Percentiles rank a stretch among this genome's conserved stretches.
phyloP scores from a whole-genome alignment of 208 protist genomes.

The Angomonas deanei region DNA sequence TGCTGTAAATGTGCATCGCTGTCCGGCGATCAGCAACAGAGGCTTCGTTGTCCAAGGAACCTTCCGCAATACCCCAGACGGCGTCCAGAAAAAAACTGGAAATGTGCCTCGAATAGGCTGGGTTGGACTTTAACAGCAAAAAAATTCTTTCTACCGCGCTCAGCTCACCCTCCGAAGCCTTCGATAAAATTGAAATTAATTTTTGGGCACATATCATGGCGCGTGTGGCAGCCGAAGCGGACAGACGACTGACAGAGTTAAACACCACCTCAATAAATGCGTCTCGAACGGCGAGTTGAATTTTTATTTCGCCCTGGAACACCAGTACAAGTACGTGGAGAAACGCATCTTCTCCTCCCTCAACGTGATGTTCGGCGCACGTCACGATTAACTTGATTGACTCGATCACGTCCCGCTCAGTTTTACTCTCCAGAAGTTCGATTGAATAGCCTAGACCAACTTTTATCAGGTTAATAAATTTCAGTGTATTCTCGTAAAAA shows the following conservation, averaged over 20 bases:
- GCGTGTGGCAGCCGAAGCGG: constrained; percentile 43
- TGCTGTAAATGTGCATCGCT: constrained; percentile 84
- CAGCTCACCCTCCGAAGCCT: constrained; percentile 78
- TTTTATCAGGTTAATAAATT: constrained; percentile 63
- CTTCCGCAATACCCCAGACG: constrained; percentile 81
- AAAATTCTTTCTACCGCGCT: constrained; percentile 84
- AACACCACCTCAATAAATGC: constrained; percentile 86
- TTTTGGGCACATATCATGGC: constrained; percentile 73
- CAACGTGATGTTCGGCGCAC: constrained; percentile 71
- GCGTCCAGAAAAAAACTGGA: constrained; percentile 78
- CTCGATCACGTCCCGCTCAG: constrained; percentile 83
- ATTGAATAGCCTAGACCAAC: constrained; percentile 59
- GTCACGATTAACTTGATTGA: constrained; percentile 82
- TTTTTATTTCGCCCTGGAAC: constrained; percentile 84
- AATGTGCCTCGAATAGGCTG: constrained; percentile 45
- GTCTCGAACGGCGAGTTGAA: constrained; percentile 85
- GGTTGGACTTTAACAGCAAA: constrained; percentile 53
- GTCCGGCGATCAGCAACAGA: constrained; percentile 60
- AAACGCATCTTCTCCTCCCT: constrained; percentile 57
- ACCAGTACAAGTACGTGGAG: constrained; percentile 81
- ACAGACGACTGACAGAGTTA: constrained; percentile 48
- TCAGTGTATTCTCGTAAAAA: constrained; percentile 73
- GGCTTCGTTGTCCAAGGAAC: constrained; percentile 48
- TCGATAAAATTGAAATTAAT: constrained; percentile 57
- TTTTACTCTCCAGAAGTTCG: constrained; percentile 74